Evolutionary conservation across 1,284 basidiomycete genomes (phyloP).

Genomic region (Rhizopogon parksii): DNA sequence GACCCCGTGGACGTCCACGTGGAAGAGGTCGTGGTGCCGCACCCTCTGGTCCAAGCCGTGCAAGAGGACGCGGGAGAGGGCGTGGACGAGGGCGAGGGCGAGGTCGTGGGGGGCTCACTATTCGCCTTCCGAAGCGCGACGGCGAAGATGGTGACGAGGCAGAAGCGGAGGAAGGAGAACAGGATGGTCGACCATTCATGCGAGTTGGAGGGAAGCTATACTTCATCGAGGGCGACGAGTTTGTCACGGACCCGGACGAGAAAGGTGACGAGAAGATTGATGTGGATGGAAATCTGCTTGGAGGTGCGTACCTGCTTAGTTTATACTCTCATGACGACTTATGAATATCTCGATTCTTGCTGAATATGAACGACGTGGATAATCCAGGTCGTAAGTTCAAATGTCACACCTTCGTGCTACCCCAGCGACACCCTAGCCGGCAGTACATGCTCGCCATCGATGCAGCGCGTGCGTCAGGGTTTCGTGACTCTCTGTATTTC

Average conservation of each 20-base stretch:
- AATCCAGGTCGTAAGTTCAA: slow-evolving; percentile 80
- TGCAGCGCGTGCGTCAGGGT: slow-evolving; percentile 91
- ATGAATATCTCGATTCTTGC: not conserved
- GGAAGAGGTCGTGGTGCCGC: slow-evolving; percentile 25
- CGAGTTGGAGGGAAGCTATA: slow-evolving; percentile 73
- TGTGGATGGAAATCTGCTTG: slow-evolving; percentile 73
- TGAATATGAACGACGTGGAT: not conserved
- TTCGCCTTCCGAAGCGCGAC: slow-evolving; percentile 43
- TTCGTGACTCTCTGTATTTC: slow-evolving; percentile 94
- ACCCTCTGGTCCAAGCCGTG: slow-evolving; percentile 24
- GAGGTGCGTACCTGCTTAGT: slow-evolving; percentile 47
- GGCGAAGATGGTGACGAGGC: slow-evolving; percentile 45
- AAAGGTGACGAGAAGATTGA: slow-evolving; percentile 94
- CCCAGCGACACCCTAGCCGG: slow-evolving; percentile 75
- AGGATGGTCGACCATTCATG: slow-evolving; percentile 61
- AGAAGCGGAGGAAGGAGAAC: slow-evolving; percentile 32
- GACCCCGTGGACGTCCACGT: slow-evolving; percentile 28
- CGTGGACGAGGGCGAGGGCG: slow-evolving; percentile 31
- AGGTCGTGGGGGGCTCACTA: slow-evolving; percentile 33
- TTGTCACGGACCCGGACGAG: slow-evolving; percentile 75
- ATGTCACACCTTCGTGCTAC: slow-evolving; percentile 78
- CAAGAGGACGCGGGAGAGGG: slow-evolving; percentile 35
- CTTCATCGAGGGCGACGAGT: slow-evolving; percentile 83
- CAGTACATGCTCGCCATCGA: slow-evolving; percentile 96
- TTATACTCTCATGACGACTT: not conserved